A percentile compares a stretch with the other conserved stretches of the same genome.
phyloP scores from a whole-genome alignment of 306 rosid species.

The Oxytropis ochrocephala region DNA sequence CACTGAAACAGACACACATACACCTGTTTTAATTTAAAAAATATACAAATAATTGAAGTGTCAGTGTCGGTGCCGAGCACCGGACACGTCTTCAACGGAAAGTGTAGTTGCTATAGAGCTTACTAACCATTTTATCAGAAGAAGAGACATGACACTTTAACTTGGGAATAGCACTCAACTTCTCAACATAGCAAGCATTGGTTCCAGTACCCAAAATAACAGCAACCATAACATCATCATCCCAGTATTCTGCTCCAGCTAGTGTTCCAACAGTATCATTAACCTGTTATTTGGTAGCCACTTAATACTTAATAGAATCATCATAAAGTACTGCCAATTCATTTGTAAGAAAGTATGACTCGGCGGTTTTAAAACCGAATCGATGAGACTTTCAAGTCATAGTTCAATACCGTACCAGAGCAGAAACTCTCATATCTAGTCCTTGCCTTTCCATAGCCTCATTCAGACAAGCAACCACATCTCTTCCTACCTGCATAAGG shows the following conservation, averaged over 20 bases:
- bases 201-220: conserved; percentile 97
- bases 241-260: conserved; percentile 93
- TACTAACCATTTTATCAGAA: conserved; percentile 65
- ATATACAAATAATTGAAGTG: too few species aligned
- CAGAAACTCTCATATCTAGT: conserved; percentile 83
- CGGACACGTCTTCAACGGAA: too few species aligned
- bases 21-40: too few species aligned
- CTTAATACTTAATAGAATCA: conserved; percentile 1
- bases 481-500: conserved; percentile 74
- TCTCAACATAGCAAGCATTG: conserved; percentile 87
- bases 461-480: conserved; percentile 84
- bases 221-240: conserved; percentile 77
- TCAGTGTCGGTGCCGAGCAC: too few species aligned
- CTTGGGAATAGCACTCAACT: conserved; percentile 60
- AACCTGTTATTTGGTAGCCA: conserved; percentile 39
- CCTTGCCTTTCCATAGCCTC: conserved; percentile 83
- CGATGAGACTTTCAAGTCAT: too few species aligned
- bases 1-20: too few species aligned
- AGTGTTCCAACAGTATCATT: conserved; percentile 86
- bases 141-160: conserved; percentile 47
- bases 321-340: neutral
- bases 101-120: neutral
- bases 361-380: neutral
- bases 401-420: conserved; percentile 51
- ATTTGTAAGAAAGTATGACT: neutral